Percentiles rank a stretch among this genome's conserved stretches.
Evolutionary conservation across 2,329 filamentous ascomycete species (phyloP).

Genomic region (Penicillium sp.): DNA sequence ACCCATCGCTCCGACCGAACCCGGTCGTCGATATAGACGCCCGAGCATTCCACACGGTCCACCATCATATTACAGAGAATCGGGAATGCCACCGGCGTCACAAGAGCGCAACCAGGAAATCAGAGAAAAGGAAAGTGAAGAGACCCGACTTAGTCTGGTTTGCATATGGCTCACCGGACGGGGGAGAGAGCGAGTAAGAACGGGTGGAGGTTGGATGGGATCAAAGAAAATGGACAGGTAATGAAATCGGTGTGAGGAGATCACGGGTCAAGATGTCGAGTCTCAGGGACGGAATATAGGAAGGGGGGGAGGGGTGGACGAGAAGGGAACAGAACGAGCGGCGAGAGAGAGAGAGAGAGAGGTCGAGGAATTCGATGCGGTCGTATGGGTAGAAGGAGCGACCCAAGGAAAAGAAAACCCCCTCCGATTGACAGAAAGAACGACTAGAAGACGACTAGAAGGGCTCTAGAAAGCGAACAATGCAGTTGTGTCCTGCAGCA

Average conservation of each 20-base stretch:
- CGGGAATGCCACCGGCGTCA: conserved; percentile 12
- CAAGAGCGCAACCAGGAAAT: conserved; percentile 9
- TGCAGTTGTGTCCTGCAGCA: conserved; percentile 35
- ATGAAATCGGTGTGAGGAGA: conserved; percentile 1
- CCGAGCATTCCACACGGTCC: conserved; percentile 45
- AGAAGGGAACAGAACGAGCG: background rate
- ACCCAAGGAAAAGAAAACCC: background rate
- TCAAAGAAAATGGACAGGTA: background rate
- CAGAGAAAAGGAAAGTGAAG: conserved; percentile 14
- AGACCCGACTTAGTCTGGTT: conserved; percentile 18
- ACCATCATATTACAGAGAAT: conserved; percentile 35
- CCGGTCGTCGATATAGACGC: conserved; percentile 50
- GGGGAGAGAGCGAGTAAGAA: background rate
- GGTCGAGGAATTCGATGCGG: background rate
- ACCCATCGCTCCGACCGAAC: conserved; percentile 48
- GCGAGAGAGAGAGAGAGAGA: background rate
- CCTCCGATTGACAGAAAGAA: background rate
- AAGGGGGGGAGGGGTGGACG: background rate
- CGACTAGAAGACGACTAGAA: background rate
- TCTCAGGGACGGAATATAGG: background rate
- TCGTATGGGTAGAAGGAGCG: background rate
- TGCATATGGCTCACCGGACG: conserved; percentile 29
- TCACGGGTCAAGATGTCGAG: background rate
- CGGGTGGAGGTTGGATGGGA: background rate
- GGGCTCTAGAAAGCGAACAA: conserved; percentile 25